Evolutionary conservation across 169 alveolate species (phyloP).

Genomic region (Blepharisma undulans): DNA sequence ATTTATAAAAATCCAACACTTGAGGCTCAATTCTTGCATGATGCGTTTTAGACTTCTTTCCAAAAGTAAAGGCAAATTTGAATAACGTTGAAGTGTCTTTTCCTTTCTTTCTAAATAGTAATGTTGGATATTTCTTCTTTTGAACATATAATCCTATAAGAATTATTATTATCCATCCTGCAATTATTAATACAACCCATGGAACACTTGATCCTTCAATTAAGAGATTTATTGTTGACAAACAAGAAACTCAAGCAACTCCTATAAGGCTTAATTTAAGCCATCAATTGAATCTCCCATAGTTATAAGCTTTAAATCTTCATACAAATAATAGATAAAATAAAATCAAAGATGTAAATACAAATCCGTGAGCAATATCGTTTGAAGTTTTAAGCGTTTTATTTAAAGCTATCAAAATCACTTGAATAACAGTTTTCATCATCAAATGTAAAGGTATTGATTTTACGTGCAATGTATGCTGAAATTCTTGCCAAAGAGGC

Average conservation of each 20-base stretch:
- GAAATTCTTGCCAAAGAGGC: slow-evolving; percentile 38
- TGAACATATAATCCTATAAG: neutral
- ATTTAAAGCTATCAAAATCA: neutral
- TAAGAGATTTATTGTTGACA: neutral
- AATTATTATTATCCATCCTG: neutral
- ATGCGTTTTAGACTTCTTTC: neutral
- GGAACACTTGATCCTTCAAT: neutral
- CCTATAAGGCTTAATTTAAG: neutral
- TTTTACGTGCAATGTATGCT: neutral
- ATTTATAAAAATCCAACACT: too few relatives aligned
- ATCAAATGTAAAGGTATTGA: slow-evolving; percentile 5
- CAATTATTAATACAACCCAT: slow-evolving; percentile 12
- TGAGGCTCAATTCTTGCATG: too few relatives aligned
- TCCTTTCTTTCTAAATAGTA: neutral
- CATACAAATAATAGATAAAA: neutral
- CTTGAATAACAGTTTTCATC: slow-evolving; percentile 17
- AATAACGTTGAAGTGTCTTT: neutral
- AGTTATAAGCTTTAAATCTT: slow-evolving; percentile 31
- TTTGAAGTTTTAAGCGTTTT: neutral
- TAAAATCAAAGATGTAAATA: neutral
- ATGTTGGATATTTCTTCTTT: neutral
- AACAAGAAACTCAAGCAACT: neutral
- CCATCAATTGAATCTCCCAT: neutral
- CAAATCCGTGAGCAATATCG: slow-evolving; percentile 8
- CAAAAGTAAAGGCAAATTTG: neutral